Conservation (phyloP, 1,284 basidiomycete genomes). For the Coriolopsis trogii region DNA sequence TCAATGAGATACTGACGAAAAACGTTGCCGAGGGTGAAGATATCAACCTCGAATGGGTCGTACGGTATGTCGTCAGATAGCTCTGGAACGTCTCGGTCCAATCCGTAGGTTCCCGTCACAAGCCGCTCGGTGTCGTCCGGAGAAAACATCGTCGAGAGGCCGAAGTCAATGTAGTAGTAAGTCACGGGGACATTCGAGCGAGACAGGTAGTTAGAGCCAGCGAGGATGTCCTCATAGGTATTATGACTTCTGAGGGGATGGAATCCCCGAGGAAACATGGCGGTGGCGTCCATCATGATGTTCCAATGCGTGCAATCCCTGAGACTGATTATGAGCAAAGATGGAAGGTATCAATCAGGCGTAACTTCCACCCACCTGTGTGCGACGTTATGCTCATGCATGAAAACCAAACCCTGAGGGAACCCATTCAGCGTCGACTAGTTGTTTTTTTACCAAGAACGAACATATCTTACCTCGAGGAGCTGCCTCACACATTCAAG, state of each 20-base stretch:
- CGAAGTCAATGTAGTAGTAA: constrained; percentile 34
- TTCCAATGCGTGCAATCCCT: constrained; percentile 29
- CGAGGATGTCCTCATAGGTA: constrained; percentile 14
- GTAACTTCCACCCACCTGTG: constrained; percentile 23
- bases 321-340: background rate
- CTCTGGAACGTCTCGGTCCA: constrained; percentile 31
- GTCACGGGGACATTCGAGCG: constrained; percentile 12
- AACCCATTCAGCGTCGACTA: background rate
- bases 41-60: constrained; percentile 35
- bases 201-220: background rate
- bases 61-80: constrained; percentile 28
- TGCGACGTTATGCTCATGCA: constrained; percentile 29
- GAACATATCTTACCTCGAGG: constrained; percentile 31
- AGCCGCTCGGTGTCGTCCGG: constrained; percentile 1
- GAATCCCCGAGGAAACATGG: constrained; percentile 29
- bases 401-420: constrained; percentile 30
- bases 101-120: constrained; percentile 19
- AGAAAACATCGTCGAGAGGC: constrained; percentile 23
- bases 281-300: constrained; percentile 32
- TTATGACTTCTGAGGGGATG: constrained; percentile 21
- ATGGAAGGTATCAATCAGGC: background rate
- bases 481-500: constrained; percentile 33
- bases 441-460: too few relatives aligned
- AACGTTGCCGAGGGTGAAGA: constrained; percentile 32
- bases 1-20: constrained; percentile 5